phyloP scores from a whole-genome alignment of 1,284 basidiomycete genomes.

The Meripilus lineatus region DNA sequence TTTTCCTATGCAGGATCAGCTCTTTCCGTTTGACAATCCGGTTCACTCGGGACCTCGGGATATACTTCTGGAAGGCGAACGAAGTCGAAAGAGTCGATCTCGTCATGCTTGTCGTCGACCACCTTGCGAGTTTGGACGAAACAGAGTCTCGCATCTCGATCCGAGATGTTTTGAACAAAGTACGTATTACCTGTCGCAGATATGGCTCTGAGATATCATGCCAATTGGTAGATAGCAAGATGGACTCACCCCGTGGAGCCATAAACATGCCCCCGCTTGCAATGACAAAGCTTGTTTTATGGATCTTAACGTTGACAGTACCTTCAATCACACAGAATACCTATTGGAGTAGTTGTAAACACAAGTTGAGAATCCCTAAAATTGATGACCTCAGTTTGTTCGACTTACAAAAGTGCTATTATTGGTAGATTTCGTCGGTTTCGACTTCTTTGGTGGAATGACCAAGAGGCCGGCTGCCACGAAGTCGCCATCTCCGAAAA shows the following conservation, averaged over 20 bases:
- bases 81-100: too few species aligned
- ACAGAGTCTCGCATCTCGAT: constrained; percentile 80
- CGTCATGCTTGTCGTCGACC: constrained; percentile 35
- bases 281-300: constrained; percentile 75
- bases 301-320: constrained; percentile 80
- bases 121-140: constrained; percentile 91
- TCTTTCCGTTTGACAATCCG: too few species aligned
- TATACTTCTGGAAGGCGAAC: too few species aligned
- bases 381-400: too few species aligned
- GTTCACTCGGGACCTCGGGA: too few species aligned
- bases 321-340: constrained; percentile 88
- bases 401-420: constrained; percentile 91
- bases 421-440: constrained; percentile 85
- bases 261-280: constrained; percentile 86
- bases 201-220: too few species aligned
- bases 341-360: constrained; percentile 35
- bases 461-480: constrained; percentile 86
- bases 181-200: constrained; percentile 75
- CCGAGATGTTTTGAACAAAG: constrained; percentile 82
- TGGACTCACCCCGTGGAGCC: constrained; percentile 79
- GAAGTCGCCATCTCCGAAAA: constrained; percentile 92
- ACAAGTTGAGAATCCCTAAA: constrained; percentile 1
- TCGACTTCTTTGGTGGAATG: constrained; percentile 74
- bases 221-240: background rate
- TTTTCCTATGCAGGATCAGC: too few species aligned